Conservation (phyloP, 1,284 basidiomycete genomes). For the Serendipita sp. region DNA sequence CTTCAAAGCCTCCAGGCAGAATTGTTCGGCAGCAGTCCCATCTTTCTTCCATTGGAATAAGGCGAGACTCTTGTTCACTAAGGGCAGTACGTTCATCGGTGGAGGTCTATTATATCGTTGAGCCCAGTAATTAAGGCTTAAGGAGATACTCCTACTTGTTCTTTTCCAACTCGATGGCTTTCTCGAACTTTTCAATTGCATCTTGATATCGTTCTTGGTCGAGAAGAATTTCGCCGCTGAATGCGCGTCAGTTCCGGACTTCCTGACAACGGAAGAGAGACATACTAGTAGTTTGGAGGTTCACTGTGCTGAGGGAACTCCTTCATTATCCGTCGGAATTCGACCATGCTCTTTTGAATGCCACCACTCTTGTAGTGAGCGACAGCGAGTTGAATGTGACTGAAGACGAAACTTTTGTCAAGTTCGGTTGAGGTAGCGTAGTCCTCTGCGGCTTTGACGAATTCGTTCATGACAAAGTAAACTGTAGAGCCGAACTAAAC, state of each 20-base stretch:
- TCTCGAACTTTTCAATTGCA: conserved; percentile 90
- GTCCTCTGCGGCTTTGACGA: conserved; percentile 72
- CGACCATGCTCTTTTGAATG: conserved; percentile 69
- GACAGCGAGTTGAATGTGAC: conserved; percentile 93
- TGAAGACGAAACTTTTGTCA: conserved; percentile 80
- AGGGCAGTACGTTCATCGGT: conserved; percentile 71
- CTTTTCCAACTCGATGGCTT: conserved; percentile 81
- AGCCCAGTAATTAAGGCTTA: conserved; percentile 1
- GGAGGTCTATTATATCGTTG: conserved; percentile 29
- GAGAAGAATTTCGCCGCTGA: conserved; percentile 84
- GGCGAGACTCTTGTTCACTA: conserved; percentile 95
- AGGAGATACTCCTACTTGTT: conserved; percentile 34
- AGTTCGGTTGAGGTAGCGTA: conserved; percentile 80
- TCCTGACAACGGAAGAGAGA: conserved; percentile 17
- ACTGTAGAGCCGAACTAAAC: conserved; percentile 34
- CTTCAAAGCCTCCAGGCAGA: conserved; percentile 76
- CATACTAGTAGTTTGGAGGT: conserved; percentile 84
- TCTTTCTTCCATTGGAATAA: conserved; percentile 96
- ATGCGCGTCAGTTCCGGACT: conserved; percentile 8
- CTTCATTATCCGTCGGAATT: conserved; percentile 72
- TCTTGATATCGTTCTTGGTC: conserved; percentile 87
- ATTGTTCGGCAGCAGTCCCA: conserved; percentile 63
- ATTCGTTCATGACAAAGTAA: conserved; percentile 91
- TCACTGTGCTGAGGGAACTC: conserved; percentile 75
- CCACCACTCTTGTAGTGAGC: conserved; percentile 89